Evolutionary conservation across 148 eudicot species (phyloP).

Genomic region (Cornus suecica): DNA sequence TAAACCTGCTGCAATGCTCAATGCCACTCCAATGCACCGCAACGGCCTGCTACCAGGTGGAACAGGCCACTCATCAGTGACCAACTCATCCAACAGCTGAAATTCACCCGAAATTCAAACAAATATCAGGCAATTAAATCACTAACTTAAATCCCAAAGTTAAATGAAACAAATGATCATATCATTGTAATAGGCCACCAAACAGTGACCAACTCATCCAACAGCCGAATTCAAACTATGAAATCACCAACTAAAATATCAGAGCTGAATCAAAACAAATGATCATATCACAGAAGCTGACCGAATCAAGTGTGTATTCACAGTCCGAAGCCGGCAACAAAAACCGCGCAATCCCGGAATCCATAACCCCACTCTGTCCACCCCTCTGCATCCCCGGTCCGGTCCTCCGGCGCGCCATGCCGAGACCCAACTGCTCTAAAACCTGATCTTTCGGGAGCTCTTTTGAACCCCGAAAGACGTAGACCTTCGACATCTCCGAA

Average conservation of each 20-base stretch:
- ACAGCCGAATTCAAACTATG: constrained; percentile 36
- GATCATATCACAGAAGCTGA: constrained; percentile 16
- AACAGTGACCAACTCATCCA: constrained; percentile 85
- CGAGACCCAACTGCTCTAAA: constrained; percentile 89
- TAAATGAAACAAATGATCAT: not conserved
- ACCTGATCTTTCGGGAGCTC: constrained; percentile 76
- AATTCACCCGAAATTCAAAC: constrained; percentile 17
- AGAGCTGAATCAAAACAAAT: not conserved
- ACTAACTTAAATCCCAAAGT: not conserved
- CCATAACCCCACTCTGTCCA: constrained; percentile 42
- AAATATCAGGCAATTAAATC: not conserved
- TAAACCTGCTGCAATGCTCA: constrained; percentile 82
- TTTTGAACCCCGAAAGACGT: constrained; percentile 76
- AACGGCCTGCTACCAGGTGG: constrained; percentile 75
- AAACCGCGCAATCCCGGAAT: constrained; percentile 55
- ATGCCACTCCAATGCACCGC: constrained; percentile 94
- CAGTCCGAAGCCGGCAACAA: constrained; percentile 92
- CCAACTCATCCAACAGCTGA: constrained; percentile 82
- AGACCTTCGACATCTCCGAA: constrained; percentile 75
- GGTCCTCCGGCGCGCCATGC: constrained; percentile 27
- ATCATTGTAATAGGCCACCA: constrained; percentile 72
- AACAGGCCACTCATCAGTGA: constrained; percentile 89
- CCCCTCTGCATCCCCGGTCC: constrained; percentile 34
- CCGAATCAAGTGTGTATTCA: constrained; percentile 75
- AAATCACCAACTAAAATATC: not conserved